Evolutionary conservation across 2,329 filamentous ascomycete species (phyloP).

Genomic region (Cladosporium sp.): DNA sequence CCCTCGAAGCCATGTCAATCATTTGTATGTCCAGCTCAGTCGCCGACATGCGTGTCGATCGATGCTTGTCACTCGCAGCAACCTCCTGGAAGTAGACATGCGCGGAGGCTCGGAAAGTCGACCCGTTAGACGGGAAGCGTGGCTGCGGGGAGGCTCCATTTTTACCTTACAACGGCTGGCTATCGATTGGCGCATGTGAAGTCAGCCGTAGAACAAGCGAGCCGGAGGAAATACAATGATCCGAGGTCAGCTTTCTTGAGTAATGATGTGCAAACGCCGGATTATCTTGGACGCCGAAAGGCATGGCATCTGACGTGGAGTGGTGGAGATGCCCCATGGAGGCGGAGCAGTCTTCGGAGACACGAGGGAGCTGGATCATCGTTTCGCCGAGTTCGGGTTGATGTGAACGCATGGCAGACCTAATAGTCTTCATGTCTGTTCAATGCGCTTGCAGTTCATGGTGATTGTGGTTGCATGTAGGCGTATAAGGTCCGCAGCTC

Average conservation of each 20-base stretch:
- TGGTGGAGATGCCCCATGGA: constrained; percentile 6
- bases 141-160: neutral
- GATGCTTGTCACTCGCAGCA: constrained; percentile 8
- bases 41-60: constrained; percentile 10
- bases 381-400: neutral
- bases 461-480: too few relatives aligned
- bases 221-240: constrained; percentile 10
- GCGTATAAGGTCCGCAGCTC: too few relatives aligned
- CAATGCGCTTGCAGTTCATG: too few relatives aligned
- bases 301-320: neutral
- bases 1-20: constrained; percentile 8
- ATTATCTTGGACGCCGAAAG: constrained; percentile 7
- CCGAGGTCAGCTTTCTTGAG: constrained; percentile 1
- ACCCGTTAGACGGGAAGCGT: neutral
- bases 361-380: neutral
- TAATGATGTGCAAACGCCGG: constrained; percentile 11
- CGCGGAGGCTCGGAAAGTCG: neutral
- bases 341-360: neutral
- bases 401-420: neutral
- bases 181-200: neutral
- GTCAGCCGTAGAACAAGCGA: constrained; percentile 11
- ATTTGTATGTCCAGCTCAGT: constrained; percentile 11
- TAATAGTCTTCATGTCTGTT: too few relatives aligned
- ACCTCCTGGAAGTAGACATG: constrained; percentile 4
- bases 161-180: neutral